Base-by-base conservation (phyloP, 2,329 filamentous ascomycete genomes). In the Scytalidium lignicola region DNA sequence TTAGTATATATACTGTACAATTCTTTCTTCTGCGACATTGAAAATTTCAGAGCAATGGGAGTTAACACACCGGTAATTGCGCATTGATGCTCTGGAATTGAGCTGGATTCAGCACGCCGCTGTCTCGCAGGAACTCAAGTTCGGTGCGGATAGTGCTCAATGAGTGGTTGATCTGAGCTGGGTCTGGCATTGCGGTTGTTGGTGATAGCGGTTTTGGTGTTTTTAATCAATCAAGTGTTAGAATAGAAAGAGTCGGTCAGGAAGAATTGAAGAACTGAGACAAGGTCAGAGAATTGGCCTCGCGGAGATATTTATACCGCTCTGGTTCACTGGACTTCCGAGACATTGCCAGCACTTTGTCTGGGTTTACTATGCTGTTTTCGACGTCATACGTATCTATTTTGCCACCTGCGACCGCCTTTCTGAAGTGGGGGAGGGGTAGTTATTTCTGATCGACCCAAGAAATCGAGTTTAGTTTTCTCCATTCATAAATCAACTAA, bases 31-130 rank as follows among this genome's bases (percentile, higher is more conserved):
- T 10, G 8, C 17, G 8, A 20, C 2, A 41, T 22, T n/a, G 6
- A 13, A 37, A 37, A 5, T 37, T 37, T 8, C 32, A 48, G n/a
- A n/a, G n/a, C n/a, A 40, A 12, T 51, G 13, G 17, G 39, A 32
- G n/a, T 29, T n/a, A 18, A 39, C 49, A 18, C 54, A 65, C 62
- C 9, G 65, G 63, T n/a, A 66, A 50, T 49, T 65, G 64, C 20
- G 62, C 62, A 52, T 61, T 55, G 32, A 66, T 67, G 7, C 57
- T 60, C 29, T 64, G 53, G 21, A 64, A 58, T 50, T 66, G 64
- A n/a, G 58, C 51, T 1, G 56, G 55, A 18, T 53, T 55, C 4
- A 66, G 44, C 2, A 65, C 57, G 28, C 60, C 61, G 15, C 52
- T 53, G 23, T 62, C 61, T 40, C 62, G 58, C 12, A 67, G 55